Percentiles rank a stretch among this genome's conserved stretches.
Conservation (phyloP, 345 rosid genomes). For the Camelina laxa region DNA sequence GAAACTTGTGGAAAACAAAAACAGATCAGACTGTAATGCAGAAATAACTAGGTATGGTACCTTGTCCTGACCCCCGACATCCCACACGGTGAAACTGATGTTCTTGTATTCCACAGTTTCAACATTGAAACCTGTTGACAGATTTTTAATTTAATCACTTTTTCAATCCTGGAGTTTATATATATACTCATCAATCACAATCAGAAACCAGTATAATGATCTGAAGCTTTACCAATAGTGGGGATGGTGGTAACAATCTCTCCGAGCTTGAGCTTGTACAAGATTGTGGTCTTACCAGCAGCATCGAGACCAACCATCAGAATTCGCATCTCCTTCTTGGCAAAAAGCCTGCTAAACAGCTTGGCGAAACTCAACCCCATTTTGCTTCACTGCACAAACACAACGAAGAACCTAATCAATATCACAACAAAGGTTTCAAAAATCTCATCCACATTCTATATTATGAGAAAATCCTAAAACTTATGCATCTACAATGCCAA, state of each 20-base stretch:
- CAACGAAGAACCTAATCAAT: background rate
- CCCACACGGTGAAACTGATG: conserved; percentile 96
- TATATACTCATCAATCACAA: background rate
- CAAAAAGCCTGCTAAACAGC: conserved; percentile 74
- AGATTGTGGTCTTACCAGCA: conserved; percentile 80
- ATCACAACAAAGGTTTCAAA: background rate
- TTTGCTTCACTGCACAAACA: conserved; percentile 38
- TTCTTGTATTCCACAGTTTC: conserved; percentile 89
- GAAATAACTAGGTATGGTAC: too few relatives aligned
- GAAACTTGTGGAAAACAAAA: too few relatives aligned
- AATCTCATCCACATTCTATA: background rate
- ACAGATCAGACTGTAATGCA: too few relatives aligned
- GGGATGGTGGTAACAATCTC: conserved; percentile 87
- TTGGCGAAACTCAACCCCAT: conserved; percentile 72
- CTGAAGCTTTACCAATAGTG: conserved; percentile 59
- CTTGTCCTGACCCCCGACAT: conserved; percentile 92
- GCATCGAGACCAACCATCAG: conserved; percentile 92
- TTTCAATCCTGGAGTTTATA: too few relatives aligned
- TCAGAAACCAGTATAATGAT: background rate
- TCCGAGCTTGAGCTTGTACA: conserved; percentile 87
- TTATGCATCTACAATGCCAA: background rate
- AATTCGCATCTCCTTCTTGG: conserved; percentile 84
- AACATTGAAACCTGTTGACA: conserved; percentile 57
- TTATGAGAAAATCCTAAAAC: background rate
- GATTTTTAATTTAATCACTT: background rate